Conservation (phyloP, 176 grass and related monocot species). For the Phoenix dactylifera region DNA sequence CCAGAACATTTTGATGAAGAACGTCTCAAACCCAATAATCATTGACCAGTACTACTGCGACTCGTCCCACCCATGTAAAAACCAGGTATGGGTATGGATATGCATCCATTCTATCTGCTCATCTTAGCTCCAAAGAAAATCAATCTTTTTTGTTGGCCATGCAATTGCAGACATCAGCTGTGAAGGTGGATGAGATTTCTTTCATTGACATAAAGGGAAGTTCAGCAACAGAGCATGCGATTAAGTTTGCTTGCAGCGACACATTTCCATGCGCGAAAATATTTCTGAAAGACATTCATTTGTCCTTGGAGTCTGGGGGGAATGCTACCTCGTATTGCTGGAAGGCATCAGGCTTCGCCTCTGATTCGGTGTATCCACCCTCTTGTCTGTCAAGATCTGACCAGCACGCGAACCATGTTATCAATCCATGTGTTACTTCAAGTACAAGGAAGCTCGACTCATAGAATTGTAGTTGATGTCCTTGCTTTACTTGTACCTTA, state of each 20-base stretch:
- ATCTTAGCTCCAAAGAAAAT: too few relatives aligned
- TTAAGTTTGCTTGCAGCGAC: conserved; percentile 61
- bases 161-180: conserved; percentile 39
- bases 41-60: conserved; percentile 79
- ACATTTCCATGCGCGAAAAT: conserved; percentile 39
- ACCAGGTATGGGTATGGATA: conserved; percentile 29
- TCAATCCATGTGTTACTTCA: conserved; percentile 4
- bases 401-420: background rate
- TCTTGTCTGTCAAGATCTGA: conserved; percentile 33
- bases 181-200: conserved; percentile 40
- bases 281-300: conserved; percentile 37
- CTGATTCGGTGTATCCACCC: conserved; percentile 26
- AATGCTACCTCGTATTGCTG: conserved; percentile 33
- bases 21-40: conserved; percentile 78
- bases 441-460: background rate
- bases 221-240: conserved; percentile 41
- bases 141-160: too few relatives aligned
- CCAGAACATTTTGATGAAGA: conserved; percentile 53
- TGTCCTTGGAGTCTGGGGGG: conserved; percentile 34
- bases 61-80: conserved; percentile 34
- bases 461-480: too few relatives aligned
- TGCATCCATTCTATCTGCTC: too few relatives aligned
- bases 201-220: conserved; percentile 46
- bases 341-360: conserved; percentile 36
- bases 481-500: too few relatives aligned